Evolutionary conservation across 164 flowering plant species (phyloP).

Genomic region (Berberis thunbergii): DNA sequence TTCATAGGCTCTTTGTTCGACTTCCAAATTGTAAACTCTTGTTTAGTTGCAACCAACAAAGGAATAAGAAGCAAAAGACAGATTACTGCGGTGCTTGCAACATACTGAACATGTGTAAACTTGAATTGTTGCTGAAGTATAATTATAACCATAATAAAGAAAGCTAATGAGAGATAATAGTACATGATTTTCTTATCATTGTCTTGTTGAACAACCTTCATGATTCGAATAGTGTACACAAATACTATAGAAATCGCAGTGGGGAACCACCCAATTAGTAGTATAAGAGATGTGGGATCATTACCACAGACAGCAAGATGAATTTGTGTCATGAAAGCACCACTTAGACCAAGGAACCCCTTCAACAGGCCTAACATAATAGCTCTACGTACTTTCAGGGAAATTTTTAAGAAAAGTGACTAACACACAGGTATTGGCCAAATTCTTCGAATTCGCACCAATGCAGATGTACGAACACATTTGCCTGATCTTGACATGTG

Average conservation of each 20-base stretch:
- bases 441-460: constrained; percentile 32
- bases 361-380: constrained; percentile 44
- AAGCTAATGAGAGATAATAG: constrained; percentile 35
- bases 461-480: constrained; percentile 52
- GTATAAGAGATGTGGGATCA: constrained; percentile 36
- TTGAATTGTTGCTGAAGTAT: constrained; percentile 19
- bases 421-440: constrained; percentile 39
- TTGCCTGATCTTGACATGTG: constrained; percentile 41
- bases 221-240: constrained; percentile 31
- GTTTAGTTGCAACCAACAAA: background rate
- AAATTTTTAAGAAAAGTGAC: constrained; percentile 56
- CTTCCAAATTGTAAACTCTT: background rate
- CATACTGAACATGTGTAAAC: constrained; percentile 31
- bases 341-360: constrained; percentile 45
- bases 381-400: constrained; percentile 40
- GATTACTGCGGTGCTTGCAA: constrained; percentile 3
- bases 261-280: constrained; percentile 60
- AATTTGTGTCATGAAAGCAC: constrained; percentile 47
- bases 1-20: background rate
- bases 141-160: constrained; percentile 40
- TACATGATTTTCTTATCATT: constrained; percentile 37
- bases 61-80: background rate
- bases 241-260: constrained; percentile 36
- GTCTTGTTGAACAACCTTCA: constrained; percentile 16
- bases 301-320: constrained; percentile 50